Evolutionary conservation across 441 rosid genomes (phyloP).

Genomic region (Hura crepitans): DNA sequence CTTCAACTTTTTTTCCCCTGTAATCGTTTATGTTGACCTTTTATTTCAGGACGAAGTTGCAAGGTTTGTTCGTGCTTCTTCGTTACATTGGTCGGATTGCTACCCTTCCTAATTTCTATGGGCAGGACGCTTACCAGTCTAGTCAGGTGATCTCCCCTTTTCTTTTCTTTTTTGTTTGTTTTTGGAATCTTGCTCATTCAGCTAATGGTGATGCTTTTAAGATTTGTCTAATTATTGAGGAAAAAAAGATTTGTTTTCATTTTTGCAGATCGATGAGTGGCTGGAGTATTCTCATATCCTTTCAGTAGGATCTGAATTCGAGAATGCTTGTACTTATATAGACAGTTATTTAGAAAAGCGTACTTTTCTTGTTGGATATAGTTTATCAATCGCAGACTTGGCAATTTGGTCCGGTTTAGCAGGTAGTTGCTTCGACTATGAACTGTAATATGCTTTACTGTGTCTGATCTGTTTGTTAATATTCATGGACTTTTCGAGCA

Average conservation of each 20-base stretch:
- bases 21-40: too few relatives aligned
- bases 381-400: conserved; percentile 71
- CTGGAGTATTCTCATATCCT: conserved; percentile 61
- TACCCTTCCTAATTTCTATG: conserved; percentile 44
- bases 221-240: not conserved
- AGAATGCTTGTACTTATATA: conserved; percentile 59
- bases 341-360: conserved; percentile 44
- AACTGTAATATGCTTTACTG: conserved; percentile 1
- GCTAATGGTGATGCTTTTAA: not conserved
- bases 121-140: conserved; percentile 45
- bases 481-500: not conserved
- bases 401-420: conserved; percentile 86
- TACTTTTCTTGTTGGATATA: conserved; percentile 63
- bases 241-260: not conserved
- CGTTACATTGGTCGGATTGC: conserved; percentile 57
- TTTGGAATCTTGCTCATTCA: not conserved
- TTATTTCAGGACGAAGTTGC: conserved; percentile 31
- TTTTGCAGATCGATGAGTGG: conserved; percentile 74
- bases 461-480: not conserved
- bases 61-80: conserved; percentile 53
- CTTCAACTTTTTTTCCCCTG: too few relatives aligned
- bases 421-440: conserved; percentile 37
- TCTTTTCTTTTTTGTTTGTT: not conserved
- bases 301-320: conserved; percentile 74
- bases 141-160: conserved; percentile 54